A percentile compares a stretch with the other conserved stretches of the same genome.
Conservation (phyloP, 768 basidiomycete species). For the Tubosaeta brunneosetosa region DNA sequence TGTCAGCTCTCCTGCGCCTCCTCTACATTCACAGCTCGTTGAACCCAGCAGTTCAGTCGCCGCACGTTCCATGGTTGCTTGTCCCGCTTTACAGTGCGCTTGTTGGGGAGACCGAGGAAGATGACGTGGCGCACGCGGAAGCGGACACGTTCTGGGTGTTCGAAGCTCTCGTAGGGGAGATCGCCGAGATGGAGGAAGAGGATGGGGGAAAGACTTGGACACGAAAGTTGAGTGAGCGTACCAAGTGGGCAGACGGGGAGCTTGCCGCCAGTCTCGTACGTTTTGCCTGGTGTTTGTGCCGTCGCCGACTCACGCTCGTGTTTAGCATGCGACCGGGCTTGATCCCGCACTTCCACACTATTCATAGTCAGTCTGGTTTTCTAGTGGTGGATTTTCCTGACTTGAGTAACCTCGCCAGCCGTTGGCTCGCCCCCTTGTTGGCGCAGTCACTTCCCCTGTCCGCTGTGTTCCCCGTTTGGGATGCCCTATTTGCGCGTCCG, state of each 20-base stretch:
- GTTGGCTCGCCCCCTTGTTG: slow-evolving; percentile 69
- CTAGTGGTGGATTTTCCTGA: not conserved
- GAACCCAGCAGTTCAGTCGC: slow-evolving; percentile 68
- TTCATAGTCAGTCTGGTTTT: slow-evolving; percentile 55
- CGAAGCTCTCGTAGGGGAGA: slow-evolving; percentile 67
- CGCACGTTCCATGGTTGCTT: slow-evolving; percentile 63
- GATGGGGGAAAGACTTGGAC: slow-evolving; percentile 61
- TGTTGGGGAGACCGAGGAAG: slow-evolving; percentile 54
- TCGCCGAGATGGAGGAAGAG: slow-evolving; percentile 69
- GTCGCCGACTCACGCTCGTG: not conserved
- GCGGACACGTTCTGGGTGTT: slow-evolving; percentile 84
- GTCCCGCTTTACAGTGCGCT: slow-evolving; percentile 65
- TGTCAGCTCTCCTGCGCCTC: slow-evolving; percentile 61
- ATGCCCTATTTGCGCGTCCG: slow-evolving; percentile 59
- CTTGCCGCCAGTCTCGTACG: slow-evolving; percentile 55
- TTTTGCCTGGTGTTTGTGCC: not conserved
- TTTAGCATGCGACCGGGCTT: slow-evolving; percentile 57
- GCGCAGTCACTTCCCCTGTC: slow-evolving; percentile 68
- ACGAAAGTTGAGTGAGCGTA: slow-evolving; percentile 52
- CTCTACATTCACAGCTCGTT: slow-evolving; percentile 67
- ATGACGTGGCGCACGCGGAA: slow-evolving; percentile 63
- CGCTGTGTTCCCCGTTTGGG: slow-evolving; percentile 62
- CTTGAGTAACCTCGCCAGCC: slow-evolving; percentile 36
- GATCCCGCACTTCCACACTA: slow-evolving; percentile 74
- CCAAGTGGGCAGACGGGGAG: slow-evolving; percentile 62